phyloP scores from a whole-genome alignment of 139 green algal species.

The Micractinium sp. region DNA sequence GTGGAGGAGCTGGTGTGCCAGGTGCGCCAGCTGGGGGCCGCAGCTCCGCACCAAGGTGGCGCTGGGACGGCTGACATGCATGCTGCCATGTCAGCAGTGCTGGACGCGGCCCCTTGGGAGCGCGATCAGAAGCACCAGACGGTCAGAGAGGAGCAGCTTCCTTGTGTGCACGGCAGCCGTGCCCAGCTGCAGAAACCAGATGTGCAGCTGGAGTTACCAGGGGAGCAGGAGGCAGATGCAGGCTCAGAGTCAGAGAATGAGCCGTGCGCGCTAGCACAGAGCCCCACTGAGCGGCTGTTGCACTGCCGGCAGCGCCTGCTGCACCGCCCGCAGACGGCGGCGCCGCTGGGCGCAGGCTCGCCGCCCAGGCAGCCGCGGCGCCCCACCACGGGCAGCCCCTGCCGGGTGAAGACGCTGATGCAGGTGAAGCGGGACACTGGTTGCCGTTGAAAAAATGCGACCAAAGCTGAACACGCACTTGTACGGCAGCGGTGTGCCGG shows the following conservation, averaged over 20 bases:
- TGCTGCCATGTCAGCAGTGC: neutral
- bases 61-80: too few species aligned
- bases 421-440: neutral
- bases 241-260: neutral
- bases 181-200: neutral
- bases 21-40: neutral
- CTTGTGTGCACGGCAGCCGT: neutral
- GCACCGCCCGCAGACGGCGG: neutral
- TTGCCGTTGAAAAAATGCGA: too few species aligned
- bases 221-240: neutral
- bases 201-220: neutral
- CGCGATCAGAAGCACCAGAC: neutral
- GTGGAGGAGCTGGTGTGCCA: neutral
- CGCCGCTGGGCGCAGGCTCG: neutral
- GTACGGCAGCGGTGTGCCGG: too few species aligned
- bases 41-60: neutral
- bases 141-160: neutral
- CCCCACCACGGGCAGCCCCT: neutral
- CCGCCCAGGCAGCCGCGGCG: neutral
- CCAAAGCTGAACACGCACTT: too few species aligned
- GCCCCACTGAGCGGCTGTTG: neutral
- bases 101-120: neutral
- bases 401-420: constrained; percentile 18
- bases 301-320: constrained; percentile 2
- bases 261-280: neutral